phyloP scores from a whole-genome alignment of 805 yeast species.

The Wickerhamiella kurtzmanii region DNA sequence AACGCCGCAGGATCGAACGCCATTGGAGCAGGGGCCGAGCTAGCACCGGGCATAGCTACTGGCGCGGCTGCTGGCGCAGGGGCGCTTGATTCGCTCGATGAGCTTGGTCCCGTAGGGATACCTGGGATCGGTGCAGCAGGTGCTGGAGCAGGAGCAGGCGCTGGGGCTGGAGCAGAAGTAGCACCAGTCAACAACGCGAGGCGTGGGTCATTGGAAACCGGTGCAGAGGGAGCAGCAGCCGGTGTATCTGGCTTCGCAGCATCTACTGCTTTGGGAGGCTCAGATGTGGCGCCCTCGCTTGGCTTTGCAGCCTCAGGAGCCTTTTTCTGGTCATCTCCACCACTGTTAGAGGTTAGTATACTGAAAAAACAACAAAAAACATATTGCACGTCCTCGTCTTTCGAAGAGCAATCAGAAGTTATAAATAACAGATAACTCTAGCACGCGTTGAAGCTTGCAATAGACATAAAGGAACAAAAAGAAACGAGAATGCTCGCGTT shows the following conservation, averaged over 20 bases:
- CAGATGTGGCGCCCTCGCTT: neutral
- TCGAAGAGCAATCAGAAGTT: neutral
- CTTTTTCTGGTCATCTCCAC: constrained; percentile 22
- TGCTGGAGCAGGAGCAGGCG: constrained; percentile 6
- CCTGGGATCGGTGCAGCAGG: too few species aligned
- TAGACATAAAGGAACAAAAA: constrained; percentile 2
- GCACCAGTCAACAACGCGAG: neutral
- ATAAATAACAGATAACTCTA: constrained; percentile 2
- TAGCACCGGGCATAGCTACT: constrained; percentile 13
- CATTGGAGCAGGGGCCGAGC: constrained; percentile 7
- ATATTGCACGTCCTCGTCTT: neutral
- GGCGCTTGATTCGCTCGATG: too few species aligned
- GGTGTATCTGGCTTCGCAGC: neutral
- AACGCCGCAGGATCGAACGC: constrained; percentile 18
- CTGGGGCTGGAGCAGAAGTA: neutral
- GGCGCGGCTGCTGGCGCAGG: constrained; percentile 14
- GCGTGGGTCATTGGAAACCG: neutral
- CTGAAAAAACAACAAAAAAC: neutral
- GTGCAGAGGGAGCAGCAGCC: neutral
- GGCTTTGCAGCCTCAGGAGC: constrained; percentile 1
- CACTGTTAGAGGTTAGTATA: constrained; percentile 17
- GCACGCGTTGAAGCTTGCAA: too few species aligned
- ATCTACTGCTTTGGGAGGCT: neutral
- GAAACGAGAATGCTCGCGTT: too few species aligned
- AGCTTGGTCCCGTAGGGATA: too few species aligned